These are phyloP conservation scores for Byssothecium circinans DNA, from an alignment of 2,329 filamentous ascomycete genomes.

Conservation along the genomic window DNA sequence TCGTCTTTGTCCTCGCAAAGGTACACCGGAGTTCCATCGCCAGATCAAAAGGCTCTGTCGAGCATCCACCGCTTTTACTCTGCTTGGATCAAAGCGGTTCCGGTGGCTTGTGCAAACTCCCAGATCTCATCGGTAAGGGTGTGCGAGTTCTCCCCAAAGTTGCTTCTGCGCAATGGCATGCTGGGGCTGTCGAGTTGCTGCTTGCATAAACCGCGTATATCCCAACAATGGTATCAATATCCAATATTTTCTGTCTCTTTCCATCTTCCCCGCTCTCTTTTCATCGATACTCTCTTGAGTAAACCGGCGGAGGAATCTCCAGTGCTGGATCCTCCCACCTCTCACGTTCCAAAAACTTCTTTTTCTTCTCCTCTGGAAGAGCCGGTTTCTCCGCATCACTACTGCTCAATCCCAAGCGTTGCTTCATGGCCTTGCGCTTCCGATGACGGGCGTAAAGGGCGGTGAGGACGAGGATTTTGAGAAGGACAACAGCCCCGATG, in stretches of 20 bases:
- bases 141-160: no score
- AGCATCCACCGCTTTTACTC: no score
- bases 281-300: neutral
- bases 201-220: no score
- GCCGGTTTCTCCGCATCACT: neutral
- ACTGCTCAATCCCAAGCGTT: neutral
- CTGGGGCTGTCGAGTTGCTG: no score
- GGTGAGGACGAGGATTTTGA: constrained; percentile 16
- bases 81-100: no score
- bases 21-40: no score
- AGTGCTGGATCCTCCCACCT: neutral
- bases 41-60: no score
- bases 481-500: constrained; percentile 18
- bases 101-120: no score
- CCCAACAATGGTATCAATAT: neutral
- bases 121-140: no score
- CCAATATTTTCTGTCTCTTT: neutral
- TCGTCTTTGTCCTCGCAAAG: no score
- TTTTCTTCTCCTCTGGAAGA: neutral
- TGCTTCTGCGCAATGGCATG: no score
- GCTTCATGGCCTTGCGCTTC: constrained; percentile 6
- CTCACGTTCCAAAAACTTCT: neutral
- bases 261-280: neutral
- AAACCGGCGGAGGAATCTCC: neutral
- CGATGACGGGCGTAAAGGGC: constrained; percentile 15